phyloP scores from a whole-genome alignment of 495 filamentous ascomycete species.

The Aspergillus bridgeri region DNA sequence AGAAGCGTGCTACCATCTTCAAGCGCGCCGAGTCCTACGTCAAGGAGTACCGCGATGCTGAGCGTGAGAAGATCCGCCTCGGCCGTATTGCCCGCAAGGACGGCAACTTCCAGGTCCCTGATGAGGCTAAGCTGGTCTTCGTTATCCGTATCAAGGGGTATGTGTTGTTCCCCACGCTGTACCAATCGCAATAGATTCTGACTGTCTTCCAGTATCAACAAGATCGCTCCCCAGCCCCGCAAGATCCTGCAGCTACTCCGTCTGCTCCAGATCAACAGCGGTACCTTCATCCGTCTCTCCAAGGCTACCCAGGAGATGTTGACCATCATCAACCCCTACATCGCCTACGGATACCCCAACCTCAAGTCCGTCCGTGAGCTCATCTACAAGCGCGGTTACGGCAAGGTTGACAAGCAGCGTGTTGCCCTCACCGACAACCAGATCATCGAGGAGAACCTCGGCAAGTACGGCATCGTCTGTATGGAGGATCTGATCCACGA shows the following conservation, averaged over 20 bases:
- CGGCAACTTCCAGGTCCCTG: constrained; percentile 88
- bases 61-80: constrained; percentile 98
- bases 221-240: constrained; percentile 99
- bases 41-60: constrained; percentile 95
- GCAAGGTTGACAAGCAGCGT: constrained; percentile 95
- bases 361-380: constrained; percentile 98
- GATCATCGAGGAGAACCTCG: constrained; percentile 92
- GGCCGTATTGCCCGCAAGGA: constrained; percentile 82
- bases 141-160: constrained; percentile 98
- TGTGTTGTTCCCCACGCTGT: constrained; percentile 13
- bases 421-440: constrained; percentile 95
- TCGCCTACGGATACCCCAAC: constrained; percentile 99
- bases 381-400: constrained; percentile 99
- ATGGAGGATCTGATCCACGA: constrained; percentile 99
- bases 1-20: constrained; percentile 97
- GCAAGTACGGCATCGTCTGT: constrained; percentile 98
- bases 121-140: constrained; percentile 95
- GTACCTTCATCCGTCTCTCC: constrained; percentile 94
- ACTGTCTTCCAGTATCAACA: constrained; percentile 81
- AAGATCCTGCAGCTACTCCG: constrained; percentile 99
- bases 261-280: constrained; percentile 99
- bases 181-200: constrained; percentile 17
- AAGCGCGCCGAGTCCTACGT: constrained; percentile 99
- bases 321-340: constrained; percentile 95
- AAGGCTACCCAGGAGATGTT: constrained; percentile 99